phyloP scores from a whole-genome alignment of 495 filamentous ascomycete genomes.

The Penicillium paxilli region DNA sequence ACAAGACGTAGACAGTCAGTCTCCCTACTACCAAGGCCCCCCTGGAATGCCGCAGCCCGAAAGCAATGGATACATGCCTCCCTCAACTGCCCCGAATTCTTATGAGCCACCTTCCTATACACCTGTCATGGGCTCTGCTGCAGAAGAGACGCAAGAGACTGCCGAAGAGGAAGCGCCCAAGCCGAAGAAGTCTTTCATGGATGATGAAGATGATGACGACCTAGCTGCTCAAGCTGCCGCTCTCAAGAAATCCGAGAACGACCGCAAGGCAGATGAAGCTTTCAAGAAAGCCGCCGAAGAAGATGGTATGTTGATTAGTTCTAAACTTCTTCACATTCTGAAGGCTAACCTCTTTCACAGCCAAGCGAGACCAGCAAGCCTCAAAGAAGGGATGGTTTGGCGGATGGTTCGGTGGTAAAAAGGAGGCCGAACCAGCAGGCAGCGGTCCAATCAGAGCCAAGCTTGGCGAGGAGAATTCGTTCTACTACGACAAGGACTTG shows the following conservation, averaged over 20 bases:
- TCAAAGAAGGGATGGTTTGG: slow-evolving; percentile 82
- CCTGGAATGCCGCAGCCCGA: slow-evolving; percentile 22
- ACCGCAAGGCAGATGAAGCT: slow-evolving; percentile 66
- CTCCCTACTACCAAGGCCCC: slow-evolving; percentile 27
- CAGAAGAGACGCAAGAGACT: slow-evolving; percentile 32
- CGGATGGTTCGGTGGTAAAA: slow-evolving; percentile 81
- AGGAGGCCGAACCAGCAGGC: slow-evolving; percentile 60
- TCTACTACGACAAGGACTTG: slow-evolving; percentile 90
- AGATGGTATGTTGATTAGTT: slow-evolving; percentile 58
- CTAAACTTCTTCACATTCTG: slow-evolving; percentile 1
- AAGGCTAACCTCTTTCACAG: slow-evolving; percentile 31
- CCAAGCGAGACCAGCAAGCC: slow-evolving; percentile 37
- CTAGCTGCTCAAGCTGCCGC: slow-evolving; percentile 51
- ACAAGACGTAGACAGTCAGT: slow-evolving; percentile 10
- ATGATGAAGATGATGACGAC: slow-evolving; percentile 63
- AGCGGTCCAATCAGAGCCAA: slow-evolving; percentile 83
- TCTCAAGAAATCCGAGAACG: slow-evolving; percentile 53
- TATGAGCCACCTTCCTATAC: slow-evolving; percentile 42
- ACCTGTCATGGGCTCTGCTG: slow-evolving; percentile 18
- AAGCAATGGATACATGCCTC: slow-evolving; percentile 12
- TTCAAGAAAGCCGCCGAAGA: slow-evolving; percentile 83
- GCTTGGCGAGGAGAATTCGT: slow-evolving; percentile 88
- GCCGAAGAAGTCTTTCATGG: slow-evolving; percentile 76
- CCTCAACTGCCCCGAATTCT: slow-evolving; percentile 7
- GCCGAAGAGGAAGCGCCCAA: slow-evolving; percentile 53